Conservation (phyloP, 176 grass and related monocot genomes). For the Thalia dealbata region DNA sequence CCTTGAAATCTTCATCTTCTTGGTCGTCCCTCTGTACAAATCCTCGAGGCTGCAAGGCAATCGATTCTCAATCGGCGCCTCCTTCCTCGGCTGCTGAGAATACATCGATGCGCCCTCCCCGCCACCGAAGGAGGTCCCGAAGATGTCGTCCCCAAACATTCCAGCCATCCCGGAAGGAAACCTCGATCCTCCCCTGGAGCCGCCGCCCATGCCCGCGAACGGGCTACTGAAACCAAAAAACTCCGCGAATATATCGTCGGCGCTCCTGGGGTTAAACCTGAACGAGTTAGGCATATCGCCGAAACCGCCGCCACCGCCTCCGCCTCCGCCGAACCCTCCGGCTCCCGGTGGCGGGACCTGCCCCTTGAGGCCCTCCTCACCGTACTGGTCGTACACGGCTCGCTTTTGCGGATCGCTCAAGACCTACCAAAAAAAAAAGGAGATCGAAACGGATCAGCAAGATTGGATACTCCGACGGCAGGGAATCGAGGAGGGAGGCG, state of each 20-base stretch:
- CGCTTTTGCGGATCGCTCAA: conserved; percentile 10
- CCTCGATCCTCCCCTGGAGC: not conserved
- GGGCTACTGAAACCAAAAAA: conserved; percentile 21
- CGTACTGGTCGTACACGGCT: conserved; percentile 6
- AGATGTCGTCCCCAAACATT: conserved; percentile 11
- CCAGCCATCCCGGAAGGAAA: not conserved
- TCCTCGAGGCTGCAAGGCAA: conserved; percentile 20
- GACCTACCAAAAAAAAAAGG: not conserved
- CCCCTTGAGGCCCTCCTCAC: conserved; percentile 11
- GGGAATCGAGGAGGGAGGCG: not conserved
- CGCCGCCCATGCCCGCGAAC: conserved; percentile 13
- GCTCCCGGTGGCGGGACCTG: conserved; percentile 1
- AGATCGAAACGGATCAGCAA: not conserved
- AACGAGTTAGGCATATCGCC: not conserved
- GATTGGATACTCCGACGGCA: not conserved
- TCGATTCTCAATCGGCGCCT: conserved; percentile 10
- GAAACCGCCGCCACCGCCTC: too few relatives aligned
- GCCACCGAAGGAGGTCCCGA: conserved; percentile 1
- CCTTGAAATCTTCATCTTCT: conserved; percentile 20
- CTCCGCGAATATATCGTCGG: conserved; percentile 18
- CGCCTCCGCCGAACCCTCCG: not conserved
- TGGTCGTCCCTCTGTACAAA: conserved; percentile 19
- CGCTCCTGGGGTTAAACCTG: conserved; percentile 17
- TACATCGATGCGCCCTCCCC: conserved; percentile 9
- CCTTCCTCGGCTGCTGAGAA: conserved; percentile 2